Percentiles rank a stretch among this genome's conserved stretches.
phyloP scores from a whole-genome alignment of 2,329 filamentous ascomycete genomes.

The Aspergillus persii region DNA sequence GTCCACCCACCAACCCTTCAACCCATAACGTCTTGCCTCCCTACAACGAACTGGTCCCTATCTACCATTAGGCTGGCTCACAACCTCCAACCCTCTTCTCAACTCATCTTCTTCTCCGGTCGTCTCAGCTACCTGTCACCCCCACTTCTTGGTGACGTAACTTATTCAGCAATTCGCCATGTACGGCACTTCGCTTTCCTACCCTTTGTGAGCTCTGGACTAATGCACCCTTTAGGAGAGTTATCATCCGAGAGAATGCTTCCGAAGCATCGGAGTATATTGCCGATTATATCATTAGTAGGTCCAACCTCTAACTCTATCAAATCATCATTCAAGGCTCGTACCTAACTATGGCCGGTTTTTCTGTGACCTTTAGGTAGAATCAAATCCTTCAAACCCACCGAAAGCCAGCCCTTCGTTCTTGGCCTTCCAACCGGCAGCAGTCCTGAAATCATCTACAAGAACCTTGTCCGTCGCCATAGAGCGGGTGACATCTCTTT shows the following conservation, averaged over 20 bases:
- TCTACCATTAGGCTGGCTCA: too few species aligned
- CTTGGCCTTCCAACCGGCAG: conserved; percentile 81
- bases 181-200: conserved; percentile 15
- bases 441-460: conserved; percentile 75
- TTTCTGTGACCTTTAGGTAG: conserved; percentile 52
- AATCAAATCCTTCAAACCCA: conserved; percentile 74
- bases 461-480: conserved; percentile 61
- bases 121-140: background rate
- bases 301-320: conserved; percentile 17
- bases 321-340: background rate
- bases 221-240: conserved; percentile 59
- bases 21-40: too few species aligned
- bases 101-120: background rate
- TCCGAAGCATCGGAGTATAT: conserved; percentile 70
- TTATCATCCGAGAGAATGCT: conserved; percentile 76
- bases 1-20: background rate
- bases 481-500: conserved; percentile 66
- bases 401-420: conserved; percentile 71
- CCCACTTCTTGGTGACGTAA: conserved; percentile 27
- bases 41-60: too few species aligned
- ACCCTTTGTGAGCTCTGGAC: background rate
- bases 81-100: too few species aligned
- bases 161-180: conserved; percentile 17
- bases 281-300: conserved; percentile 75
- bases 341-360: background rate